These are phyloP conservation scores for Coemansia sp. DNA, from an alignment of 192 early-diverging fungal species.

Conservation along the genomic window DNA sequence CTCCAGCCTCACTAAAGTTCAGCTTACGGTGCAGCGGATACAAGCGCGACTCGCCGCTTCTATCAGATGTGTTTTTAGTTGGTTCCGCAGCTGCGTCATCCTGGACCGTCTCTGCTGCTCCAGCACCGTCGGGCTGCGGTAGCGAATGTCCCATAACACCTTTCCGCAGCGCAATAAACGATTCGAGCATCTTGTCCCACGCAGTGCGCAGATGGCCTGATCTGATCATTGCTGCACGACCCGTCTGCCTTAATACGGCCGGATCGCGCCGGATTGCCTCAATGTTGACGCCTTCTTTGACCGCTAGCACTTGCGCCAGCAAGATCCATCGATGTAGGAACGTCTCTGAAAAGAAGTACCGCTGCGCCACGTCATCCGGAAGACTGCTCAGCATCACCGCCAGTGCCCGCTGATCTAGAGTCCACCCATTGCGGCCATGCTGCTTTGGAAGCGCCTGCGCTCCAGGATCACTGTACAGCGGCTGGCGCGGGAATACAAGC, in stretches of 20 bases:
- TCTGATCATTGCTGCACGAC: slow-evolving; percentile 5
- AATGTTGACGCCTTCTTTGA: slow-evolving; percentile 24
- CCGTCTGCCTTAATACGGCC: not conserved
- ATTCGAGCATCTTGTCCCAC: slow-evolving; percentile 38
- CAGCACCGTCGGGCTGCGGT: not conserved
- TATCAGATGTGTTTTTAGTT: not conserved
- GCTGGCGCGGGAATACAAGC: slow-evolving; percentile 16
- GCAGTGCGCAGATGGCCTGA: slow-evolving; percentile 34
- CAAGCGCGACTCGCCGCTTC: not conserved
- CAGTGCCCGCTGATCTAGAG: slow-evolving; percentile 43
- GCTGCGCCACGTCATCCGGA: slow-evolving; percentile 40
- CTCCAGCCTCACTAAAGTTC: slow-evolving; percentile 38
- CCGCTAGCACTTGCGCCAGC: slow-evolving; percentile 42
- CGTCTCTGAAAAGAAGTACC: slow-evolving; percentile 53
- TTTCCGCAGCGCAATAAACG: slow-evolving; percentile 27
- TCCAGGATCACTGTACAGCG: slow-evolving; percentile 17
- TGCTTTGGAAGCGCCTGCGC: slow-evolving; percentile 4
- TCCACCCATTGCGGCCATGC: slow-evolving; percentile 25
- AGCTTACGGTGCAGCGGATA: slow-evolving; percentile 29
- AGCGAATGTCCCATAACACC: slow-evolving; percentile 13
- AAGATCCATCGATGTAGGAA: slow-evolving; percentile 52
- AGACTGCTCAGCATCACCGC: slow-evolving; percentile 38
- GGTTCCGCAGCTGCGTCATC: not conserved
- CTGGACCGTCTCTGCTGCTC: not conserved
- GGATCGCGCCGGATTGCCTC: slow-evolving; percentile 12